A percentile compares a stretch with the other conserved stretches of the same genome.
Conservation (phyloP, 371 early-diverging fungal species). For the Syncephalastrum contaminatum region DNA sequence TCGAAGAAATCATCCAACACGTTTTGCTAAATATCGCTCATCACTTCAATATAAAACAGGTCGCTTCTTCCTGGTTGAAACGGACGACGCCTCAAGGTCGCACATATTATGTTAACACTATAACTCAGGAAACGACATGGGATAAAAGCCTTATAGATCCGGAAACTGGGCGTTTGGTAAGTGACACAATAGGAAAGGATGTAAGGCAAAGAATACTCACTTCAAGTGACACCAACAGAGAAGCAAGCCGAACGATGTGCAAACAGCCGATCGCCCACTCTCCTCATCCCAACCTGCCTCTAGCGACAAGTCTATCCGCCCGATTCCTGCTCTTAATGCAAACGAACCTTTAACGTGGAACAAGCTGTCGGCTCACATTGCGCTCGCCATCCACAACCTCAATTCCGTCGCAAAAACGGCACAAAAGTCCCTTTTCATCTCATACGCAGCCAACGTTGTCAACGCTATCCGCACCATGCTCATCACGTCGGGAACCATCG, state of each 20-base stretch:
- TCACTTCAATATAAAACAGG: slow-evolving; percentile 8
- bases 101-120: slow-evolving; percentile 70
- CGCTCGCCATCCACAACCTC: slow-evolving; percentile 30
- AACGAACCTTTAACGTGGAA: slow-evolving; percentile 20
- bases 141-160: slow-evolving; percentile 17
- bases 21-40: background rate
- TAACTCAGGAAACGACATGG: slow-evolving; percentile 73
- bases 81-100: slow-evolving; percentile 57
- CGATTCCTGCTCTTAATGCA: slow-evolving; percentile 16
- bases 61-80: slow-evolving; percentile 57
- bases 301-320: slow-evolving; percentile 17
- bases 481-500: slow-evolving; percentile 73
- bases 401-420: slow-evolving; percentile 53
- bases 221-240: background rate
- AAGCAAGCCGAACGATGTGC: background rate
- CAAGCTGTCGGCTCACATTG: slow-evolving; percentile 62
- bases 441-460: slow-evolving; percentile 59
- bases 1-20: background rate
- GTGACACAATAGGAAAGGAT: background rate
- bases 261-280: background rate
- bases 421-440: slow-evolving; percentile 39
- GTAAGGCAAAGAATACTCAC: slow-evolving; percentile 6
- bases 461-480: slow-evolving; percentile 84
- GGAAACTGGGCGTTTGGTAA: background rate
- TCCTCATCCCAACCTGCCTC: slow-evolving; percentile 25